Base-by-base conservation (phyloP, 805 yeast genomes). In the Kluyveromyces starmeri region DNA sequence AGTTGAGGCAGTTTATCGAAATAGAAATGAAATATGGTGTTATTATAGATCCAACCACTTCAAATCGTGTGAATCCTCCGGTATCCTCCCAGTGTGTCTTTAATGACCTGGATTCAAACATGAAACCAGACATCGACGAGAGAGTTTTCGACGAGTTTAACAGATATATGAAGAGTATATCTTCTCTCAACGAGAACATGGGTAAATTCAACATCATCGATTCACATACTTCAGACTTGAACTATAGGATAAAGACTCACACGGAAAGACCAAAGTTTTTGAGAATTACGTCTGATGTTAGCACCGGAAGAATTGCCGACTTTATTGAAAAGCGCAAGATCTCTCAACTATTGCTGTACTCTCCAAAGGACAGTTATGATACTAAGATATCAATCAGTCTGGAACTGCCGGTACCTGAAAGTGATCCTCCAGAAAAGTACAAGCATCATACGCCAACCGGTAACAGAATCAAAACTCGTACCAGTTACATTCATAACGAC, bases 281-380 rank as follows among this genome's bases (percentile, higher is more conserved):
- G 20, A 65, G 94, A 50, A 70, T 83, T 36, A 71, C 86, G 10
- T 69, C 74, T 36, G 92, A 83, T 54, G 64, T 71, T 29, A 67
- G 67, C 35, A 82, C 92, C 0, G 78, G 78, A 7, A 66, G 94
- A 46, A 61, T 67, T 12, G 75, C 76, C 33, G 76, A 75, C 20
- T 78, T 78, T 27, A 81, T 86, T 34, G 76, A 75, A 40, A 86
- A 86, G 51, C 71, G 73, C 45, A 67, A 89, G 36, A 61, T 85
- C n/a, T 72, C 84, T 2, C 85, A 81, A 51, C 56, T 88, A 37
- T 69, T 73, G 47, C 65, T 86, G 14, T 77, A 73, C 48, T 70
- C 80, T 36, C 96, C 96, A 4, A 78, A 82, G 43, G 73, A 82
- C 20, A 67, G 76, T 57, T 78, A 77, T 51, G 96, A 86, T 58